phyloP scores from a whole-genome alignment of 768 basidiomycete genomes.

The Russula sp. region DNA sequence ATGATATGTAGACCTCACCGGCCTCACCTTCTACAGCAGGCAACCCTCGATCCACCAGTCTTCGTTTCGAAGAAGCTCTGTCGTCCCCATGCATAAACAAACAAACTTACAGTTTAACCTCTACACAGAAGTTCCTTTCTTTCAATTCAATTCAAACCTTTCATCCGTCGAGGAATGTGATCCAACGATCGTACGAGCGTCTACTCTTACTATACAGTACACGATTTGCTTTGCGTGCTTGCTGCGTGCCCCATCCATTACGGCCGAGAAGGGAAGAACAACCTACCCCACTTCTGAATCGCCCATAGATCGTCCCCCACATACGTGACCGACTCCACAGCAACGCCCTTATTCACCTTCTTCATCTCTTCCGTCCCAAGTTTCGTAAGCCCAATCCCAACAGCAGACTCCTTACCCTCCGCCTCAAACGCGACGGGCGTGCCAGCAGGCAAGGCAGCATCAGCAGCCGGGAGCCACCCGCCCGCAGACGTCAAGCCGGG shows the following conservation, averaged over 20 bases:
- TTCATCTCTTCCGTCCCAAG: conserved; percentile 87
- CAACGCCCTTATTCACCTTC: conserved; percentile 84
- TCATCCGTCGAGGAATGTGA: too few relatives aligned
- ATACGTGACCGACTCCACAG: conserved; percentile 82
- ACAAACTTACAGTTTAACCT: conserved; percentile 26
- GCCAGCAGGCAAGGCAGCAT: conserved; percentile 63
- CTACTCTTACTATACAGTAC: neutral
- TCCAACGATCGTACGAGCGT: neutral
- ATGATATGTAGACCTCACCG: too few relatives aligned
- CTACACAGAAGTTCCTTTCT: neutral
- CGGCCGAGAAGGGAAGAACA: too few relatives aligned
- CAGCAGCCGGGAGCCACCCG: conserved; percentile 77
- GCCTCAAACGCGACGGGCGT: conserved; percentile 85
- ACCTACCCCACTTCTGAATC: conserved; percentile 47
- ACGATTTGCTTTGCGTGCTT: neutral
- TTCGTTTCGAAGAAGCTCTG: conserved; percentile 2
- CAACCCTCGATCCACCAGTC: neutral
- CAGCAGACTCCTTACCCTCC: conserved; percentile 93
- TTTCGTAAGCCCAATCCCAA: conserved; percentile 81
- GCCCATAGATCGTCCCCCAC: conserved; percentile 89
- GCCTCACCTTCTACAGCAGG: neutral
- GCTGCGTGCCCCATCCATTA: too few relatives aligned
- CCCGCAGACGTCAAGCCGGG: conserved; percentile 94
- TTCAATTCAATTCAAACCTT: too few relatives aligned
- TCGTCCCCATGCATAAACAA: neutral